Base-by-base conservation (phyloP, 805 yeast genomes). In the Saccharomycopsis sp. region DNA sequence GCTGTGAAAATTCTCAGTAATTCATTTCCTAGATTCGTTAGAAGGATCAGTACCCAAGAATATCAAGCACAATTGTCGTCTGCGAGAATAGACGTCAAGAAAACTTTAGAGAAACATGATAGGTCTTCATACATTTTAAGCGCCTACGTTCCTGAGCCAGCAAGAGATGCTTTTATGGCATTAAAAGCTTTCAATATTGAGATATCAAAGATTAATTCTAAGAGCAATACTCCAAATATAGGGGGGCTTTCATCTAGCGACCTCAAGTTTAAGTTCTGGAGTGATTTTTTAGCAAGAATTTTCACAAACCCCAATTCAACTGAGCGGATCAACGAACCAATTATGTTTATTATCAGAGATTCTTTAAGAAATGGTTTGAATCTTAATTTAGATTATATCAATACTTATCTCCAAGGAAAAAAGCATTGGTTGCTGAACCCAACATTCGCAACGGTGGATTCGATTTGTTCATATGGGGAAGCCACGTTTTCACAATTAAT, bases 381-480 rank as follows among this genome's bases (percentile, higher is more conserved):
- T 35, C 53, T 83, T 50, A 81, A 82, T 41, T 57, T 75, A 26
- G 57, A 71, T 2, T 71, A 72, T 59, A 70, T 86, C 54, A 70
- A 74, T 38, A 81, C 77, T 51, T 72, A 80, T 58, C 58, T 85
- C 11, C 74, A 74, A 43, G 72, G 85, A 3, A 70, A 83, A 42
- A 70, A 72, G 42, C 67, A 71, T 42, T 79, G 78, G 55, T 59
- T 78, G 21, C 64, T 68, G 22, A 67, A 68, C 35, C 67, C 67
- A 6, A 64, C 70, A 24, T 71, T 80, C 41, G 62, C 68, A 8
- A 64, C 66, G 5, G 56, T 73, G 2, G 79, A 80, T 35, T 75
- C 74, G 34, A 68, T 86, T 50, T 82, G 88, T 41, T 72, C 85
- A 1, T 80, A 73, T 55, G 95, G 95, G 1, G 95, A 86, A 60